Percentiles rank a stretch among this genome's conserved stretches.
Conservation (phyloP, 2,329 filamentous ascomycete species). For the Sarocladiaceae sp. region DNA sequence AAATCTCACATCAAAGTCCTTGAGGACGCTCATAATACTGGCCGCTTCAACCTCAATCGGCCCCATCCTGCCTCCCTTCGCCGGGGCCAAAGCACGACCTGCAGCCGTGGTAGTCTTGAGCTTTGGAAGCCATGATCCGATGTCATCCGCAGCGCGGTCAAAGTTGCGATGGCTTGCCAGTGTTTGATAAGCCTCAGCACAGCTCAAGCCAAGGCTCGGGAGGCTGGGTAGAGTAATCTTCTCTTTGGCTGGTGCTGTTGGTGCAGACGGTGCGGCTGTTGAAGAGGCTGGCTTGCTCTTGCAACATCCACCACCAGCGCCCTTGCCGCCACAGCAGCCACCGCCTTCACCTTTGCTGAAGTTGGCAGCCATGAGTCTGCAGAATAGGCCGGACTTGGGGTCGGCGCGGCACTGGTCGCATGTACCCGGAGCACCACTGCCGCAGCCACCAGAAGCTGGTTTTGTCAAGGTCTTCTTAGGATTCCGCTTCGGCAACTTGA, state of each 20-base stretch:
- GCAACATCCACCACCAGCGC: constrained; percentile 59
- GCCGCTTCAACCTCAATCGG: constrained; percentile 78
- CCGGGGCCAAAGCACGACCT: neutral
- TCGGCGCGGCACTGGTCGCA: constrained; percentile 76
- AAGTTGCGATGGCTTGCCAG: constrained; percentile 74
- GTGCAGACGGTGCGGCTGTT: neutral
- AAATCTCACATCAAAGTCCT: constrained; percentile 75
- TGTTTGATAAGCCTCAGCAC: constrained; percentile 75
- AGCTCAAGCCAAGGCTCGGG: constrained; percentile 59
- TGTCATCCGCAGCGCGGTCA: constrained; percentile 67
- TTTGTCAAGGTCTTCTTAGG: constrained; percentile 19
- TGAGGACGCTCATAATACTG: constrained; percentile 81
- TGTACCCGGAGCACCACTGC: constrained; percentile 69
- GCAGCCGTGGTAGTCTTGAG: constrained; percentile 54
- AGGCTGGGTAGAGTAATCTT: constrained; percentile 32
- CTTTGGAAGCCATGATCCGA: constrained; percentile 72
- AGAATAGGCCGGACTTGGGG: constrained; percentile 78
- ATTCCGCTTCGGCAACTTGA: constrained; percentile 50
- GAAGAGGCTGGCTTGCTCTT: constrained; percentile 28
- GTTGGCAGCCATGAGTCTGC: constrained; percentile 71
- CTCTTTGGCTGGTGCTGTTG: constrained; percentile 18
- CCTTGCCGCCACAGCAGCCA: constrained; percentile 63
- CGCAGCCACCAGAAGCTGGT: constrained; percentile 38
- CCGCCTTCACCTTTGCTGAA: constrained; percentile 39
- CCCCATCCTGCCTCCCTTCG: constrained; percentile 33